A percentile compares a stretch with the other conserved stretches of the same genome.
phyloP scores from a whole-genome alignment of 2,329 filamentous ascomycete species.

The Colletotrichum liriopes region DNA sequence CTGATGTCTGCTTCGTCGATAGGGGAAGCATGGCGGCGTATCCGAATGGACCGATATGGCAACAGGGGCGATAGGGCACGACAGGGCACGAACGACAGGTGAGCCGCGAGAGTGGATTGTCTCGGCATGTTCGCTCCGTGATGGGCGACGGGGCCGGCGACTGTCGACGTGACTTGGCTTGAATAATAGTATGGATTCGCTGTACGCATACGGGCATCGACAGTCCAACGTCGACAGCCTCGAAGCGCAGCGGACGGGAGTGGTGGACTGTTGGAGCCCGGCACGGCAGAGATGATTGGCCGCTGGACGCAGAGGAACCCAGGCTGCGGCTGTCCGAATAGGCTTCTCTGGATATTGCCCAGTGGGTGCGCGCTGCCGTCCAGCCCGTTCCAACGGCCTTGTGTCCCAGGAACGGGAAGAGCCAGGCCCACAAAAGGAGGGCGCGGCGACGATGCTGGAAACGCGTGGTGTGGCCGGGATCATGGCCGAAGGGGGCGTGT shows the following conservation, averaged over 20 bases:
- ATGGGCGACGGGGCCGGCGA: background rate
- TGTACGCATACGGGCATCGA: background rate
- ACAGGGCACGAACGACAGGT: background rate
- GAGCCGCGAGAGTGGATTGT: background rate
- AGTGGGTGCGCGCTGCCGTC: slow-evolving; percentile 20
- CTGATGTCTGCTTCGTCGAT: background rate
- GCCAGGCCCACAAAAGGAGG: slow-evolving; percentile 28
- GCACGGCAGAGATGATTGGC: slow-evolving; percentile 3
- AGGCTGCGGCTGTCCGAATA: slow-evolving; percentile 26
- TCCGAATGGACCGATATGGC: background rate
- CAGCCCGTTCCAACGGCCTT: slow-evolving; percentile 33
- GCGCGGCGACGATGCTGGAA: slow-evolving; percentile 12
- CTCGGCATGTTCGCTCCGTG: slow-evolving; percentile 14
- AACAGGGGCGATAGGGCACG: background rate
- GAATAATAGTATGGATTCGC: slow-evolving; percentile 11
- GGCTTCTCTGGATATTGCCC: slow-evolving; percentile 28
- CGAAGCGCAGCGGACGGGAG: background rate
- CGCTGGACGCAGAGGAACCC: background rate
- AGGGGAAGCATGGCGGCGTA: background rate
- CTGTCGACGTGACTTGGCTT: slow-evolving; percentile 22
- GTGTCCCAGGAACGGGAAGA: slow-evolving; percentile 29
- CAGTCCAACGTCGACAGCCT: background rate
- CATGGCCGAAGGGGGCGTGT: slow-evolving; percentile 7
- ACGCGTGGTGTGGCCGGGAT: slow-evolving; percentile 26
- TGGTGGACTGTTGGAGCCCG: too few species aligned